phyloP scores from a whole-genome alignment of 2,329 filamentous ascomycete genomes.

The Penicillium oxalicum region DNA sequence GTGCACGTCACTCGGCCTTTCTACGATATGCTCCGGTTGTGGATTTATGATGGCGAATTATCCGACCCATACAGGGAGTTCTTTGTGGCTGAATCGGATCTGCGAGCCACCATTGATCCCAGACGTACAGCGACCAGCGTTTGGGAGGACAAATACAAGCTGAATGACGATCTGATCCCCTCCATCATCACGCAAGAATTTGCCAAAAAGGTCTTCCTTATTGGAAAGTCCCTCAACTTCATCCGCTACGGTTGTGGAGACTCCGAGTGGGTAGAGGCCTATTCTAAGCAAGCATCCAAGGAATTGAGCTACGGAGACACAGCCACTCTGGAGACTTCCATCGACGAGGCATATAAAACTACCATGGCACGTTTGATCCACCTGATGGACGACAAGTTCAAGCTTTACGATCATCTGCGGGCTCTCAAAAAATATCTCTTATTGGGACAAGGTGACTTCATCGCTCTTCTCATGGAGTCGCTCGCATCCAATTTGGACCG shows the following conservation, averaged over 20 bases:
- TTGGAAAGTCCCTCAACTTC: constrained; percentile 96
- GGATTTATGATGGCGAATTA: constrained; percentile 97
- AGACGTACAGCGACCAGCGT: constrained; percentile 67
- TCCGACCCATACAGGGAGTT: constrained; percentile 96
- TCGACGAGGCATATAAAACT: constrained; percentile 94
- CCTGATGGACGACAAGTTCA: constrained; percentile 92
- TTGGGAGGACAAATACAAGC: constrained; percentile 95
- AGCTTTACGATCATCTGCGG: constrained; percentile 83
- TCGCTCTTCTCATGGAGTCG: constrained; percentile 94
- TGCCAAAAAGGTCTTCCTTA: constrained; percentile 91
- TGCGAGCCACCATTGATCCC: constrained; percentile 45
- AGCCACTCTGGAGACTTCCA: constrained; percentile 81
- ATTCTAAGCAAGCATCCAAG: constrained; percentile 88
- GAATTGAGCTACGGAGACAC: constrained; percentile 91
- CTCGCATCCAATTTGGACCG: constrained; percentile 86
- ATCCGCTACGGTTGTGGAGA: constrained; percentile 94
- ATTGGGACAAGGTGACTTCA: constrained; percentile 93
- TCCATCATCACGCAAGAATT: constrained; percentile 91
- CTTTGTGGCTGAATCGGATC: constrained; percentile 79
- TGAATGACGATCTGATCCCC: constrained; percentile 79
- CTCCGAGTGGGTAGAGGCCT: constrained; percentile 88
- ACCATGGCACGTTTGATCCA: constrained; percentile 93
- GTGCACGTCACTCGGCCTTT: constrained; percentile 86
- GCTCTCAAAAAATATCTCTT: constrained; percentile 93
- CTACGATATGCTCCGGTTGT: constrained; percentile 90